These are phyloP conservation scores for Ceriops tagal DNA, from an alignment of 345 rosid species.

Conservation along the genomic window DNA sequence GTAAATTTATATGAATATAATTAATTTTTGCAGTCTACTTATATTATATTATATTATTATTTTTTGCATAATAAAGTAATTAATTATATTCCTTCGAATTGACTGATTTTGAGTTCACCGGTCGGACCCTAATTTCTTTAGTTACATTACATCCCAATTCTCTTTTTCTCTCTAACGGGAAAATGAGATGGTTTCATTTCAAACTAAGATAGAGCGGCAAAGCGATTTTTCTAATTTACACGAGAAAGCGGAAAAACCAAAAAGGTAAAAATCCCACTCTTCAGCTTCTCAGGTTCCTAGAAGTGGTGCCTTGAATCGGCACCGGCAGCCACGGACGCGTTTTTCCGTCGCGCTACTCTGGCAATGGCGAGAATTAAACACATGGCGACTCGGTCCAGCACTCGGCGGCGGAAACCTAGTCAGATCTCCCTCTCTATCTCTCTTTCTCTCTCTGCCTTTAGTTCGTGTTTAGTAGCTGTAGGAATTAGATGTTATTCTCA, in stretches of 20 bases:
- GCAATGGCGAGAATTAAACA: constrained; percentile 22
- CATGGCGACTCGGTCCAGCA: not conserved
- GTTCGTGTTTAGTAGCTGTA: too few relatives aligned
- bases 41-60: too few relatives aligned
- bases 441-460: not conserved
- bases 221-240: not conserved
- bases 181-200: not conserved
- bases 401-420: constrained; percentile 5
- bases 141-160: not conserved
- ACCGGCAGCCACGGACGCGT: not conserved
- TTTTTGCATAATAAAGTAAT: too few relatives aligned
- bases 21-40: too few relatives aligned
- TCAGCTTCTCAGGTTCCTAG: not conserved
- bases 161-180: not conserved
- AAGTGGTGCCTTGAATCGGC: not conserved
- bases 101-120: too few relatives aligned
- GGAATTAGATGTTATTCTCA: too few relatives aligned
- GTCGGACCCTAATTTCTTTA: not conserved
- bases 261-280: not conserved
- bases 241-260: not conserved
- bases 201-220: constrained; percentile 12
- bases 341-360: not conserved
- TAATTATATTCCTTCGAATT: too few relatives aligned
- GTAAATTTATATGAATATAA: too few relatives aligned
- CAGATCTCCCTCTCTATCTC: not conserved